These are phyloP conservation scores for Begonia fuchsioides DNA, from an alignment of 306 rosid species.

Conservation along the genomic window DNA sequence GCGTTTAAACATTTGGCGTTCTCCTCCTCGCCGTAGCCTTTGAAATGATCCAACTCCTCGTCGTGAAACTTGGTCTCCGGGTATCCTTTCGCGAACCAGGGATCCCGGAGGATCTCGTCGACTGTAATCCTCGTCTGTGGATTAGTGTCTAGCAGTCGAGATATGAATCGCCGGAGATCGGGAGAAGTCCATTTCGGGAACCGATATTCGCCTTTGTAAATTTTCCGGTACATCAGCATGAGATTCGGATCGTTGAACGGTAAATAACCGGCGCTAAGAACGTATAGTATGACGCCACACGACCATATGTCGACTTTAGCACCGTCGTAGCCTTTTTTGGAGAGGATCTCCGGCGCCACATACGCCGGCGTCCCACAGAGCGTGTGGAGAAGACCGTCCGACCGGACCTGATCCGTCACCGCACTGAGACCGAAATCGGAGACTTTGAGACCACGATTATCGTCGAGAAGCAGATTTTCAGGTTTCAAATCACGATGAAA, in stretches of 20 bases:
- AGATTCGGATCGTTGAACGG: constrained; percentile 56
- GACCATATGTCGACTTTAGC: constrained; percentile 72
- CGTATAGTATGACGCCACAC: constrained; percentile 60
- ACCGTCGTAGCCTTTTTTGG: constrained; percentile 64
- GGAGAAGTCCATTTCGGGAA: constrained; percentile 40
- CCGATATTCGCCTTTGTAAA: constrained; percentile 59
- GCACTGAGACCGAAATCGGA: constrained; percentile 82
- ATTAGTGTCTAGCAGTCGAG: constrained; percentile 48
- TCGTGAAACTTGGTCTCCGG: constrained; percentile 10
- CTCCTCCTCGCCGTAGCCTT: constrained; percentile 3
- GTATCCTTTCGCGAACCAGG: constrained; percentile 54
- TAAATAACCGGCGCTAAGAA: constrained; percentile 35
- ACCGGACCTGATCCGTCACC: constrained; percentile 26
- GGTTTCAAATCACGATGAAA: constrained; percentile 85
- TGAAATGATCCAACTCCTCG: constrained; percentile 5
- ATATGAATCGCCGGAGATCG: constrained; percentile 25
- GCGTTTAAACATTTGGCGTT: constrained; percentile 34
- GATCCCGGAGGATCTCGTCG: constrained; percentile 35
- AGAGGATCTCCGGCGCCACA: constrained; percentile 76
- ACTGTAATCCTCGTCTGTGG: constrained; percentile 43
- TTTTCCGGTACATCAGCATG: constrained; percentile 43
- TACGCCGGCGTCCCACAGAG: constrained; percentile 83
- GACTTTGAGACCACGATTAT: constrained; percentile 37
- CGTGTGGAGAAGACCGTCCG: constrained; percentile 63
- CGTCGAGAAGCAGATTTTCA: constrained; percentile 64